Evolutionary conservation across 2,329 filamentous ascomycete species (phyloP), one percentile per base, ranked within the genome.

Genomic region (Blumeria graminis): DNA sequence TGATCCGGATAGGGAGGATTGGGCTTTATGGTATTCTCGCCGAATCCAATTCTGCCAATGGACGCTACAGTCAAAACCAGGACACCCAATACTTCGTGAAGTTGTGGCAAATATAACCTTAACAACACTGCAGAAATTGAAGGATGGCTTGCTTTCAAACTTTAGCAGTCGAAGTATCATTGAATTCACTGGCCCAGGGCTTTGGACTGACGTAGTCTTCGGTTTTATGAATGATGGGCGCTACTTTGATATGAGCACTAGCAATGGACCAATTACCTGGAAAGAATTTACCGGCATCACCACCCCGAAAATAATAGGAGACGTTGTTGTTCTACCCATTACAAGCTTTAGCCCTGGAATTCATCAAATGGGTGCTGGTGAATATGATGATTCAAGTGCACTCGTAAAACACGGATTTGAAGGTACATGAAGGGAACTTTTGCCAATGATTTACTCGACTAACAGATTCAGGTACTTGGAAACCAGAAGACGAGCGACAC

Each of bases 1-100:
- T 4, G 92, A 98, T 66, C 88, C 92, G 0, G 88, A 96, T 68
- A 80, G 92, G 52, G 77, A 79, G 3, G 92, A 98, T 68, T 98
- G 92, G 92, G 76, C 80, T 38, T 74, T 94, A 1, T 96, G 90
- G 92, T 98, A 96, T 72, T 92, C 87, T 60, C 84, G 92, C 58
- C 80, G 90, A 60, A 89, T 98, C 59, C 92, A 96, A 68, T 96
- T 98, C 70, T 98, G 92, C 71, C 92, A 98, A 69, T 98, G 92
- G 92, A 98, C 92, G 1, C 95, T 98, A 60, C 90, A 96, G 69
- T 74, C 85, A 57, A 98, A 98, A 69, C 84, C 90, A 0, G 92
- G 92, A 10, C 92, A 98, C 67, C 92, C 92, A 0, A 80, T 94
- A 11, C 76, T 98, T 58, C 80, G 89, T 60, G 86, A 95, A 59